These are phyloP conservation scores for Flaveria brownii DNA, from an alignment of 129 eudicot species.

Conservation along the genomic window DNA sequence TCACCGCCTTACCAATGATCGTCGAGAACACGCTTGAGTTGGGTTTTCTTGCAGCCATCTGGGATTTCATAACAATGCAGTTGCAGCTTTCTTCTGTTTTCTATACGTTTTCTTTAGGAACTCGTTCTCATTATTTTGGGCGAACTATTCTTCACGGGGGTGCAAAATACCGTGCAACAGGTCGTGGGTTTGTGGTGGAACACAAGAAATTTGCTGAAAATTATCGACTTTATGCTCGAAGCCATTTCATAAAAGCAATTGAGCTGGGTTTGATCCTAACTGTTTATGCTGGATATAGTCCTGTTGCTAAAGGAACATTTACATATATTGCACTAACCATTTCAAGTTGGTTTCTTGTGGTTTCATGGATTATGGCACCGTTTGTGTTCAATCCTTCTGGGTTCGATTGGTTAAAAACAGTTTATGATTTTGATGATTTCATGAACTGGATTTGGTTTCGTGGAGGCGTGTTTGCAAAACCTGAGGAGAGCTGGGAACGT, in stretches of 20 bases:
- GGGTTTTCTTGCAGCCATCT: constrained; percentile 78
- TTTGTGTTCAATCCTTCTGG: constrained; percentile 90
- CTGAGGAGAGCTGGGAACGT: constrained; percentile 92
- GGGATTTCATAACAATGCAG: constrained; percentile 96
- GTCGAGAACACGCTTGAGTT: constrained; percentile 86
- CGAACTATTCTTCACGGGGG: constrained; percentile 96
- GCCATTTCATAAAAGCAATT: constrained; percentile 90
- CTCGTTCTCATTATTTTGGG: constrained; percentile 91
- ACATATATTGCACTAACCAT: constrained; percentile 79
- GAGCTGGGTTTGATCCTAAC: constrained; percentile 81
- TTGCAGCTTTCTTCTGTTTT: constrained; percentile 87
- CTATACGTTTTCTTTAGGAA: constrained; percentile 85
- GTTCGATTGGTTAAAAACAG: constrained; percentile 92
- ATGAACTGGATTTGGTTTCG: constrained; percentile 91
- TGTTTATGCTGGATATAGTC: constrained; percentile 81
- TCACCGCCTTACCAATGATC: constrained; percentile 92
- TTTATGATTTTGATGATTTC: constrained; percentile 86
- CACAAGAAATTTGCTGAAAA: constrained; percentile 90
- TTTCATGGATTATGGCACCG: constrained; percentile 93
- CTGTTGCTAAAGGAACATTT: constrained; percentile 78
- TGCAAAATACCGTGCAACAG: constrained; percentile 96
- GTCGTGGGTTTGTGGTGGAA: constrained; percentile 99
- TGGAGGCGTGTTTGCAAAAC: constrained; percentile 77
- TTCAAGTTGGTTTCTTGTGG: constrained; percentile 86
- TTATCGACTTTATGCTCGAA: constrained; percentile 82